Evolutionary conservation across 78 protist genomes (phyloP), one percentile per base, ranked within the genome.

Genomic region (Speleostelium caveatum): DNA sequence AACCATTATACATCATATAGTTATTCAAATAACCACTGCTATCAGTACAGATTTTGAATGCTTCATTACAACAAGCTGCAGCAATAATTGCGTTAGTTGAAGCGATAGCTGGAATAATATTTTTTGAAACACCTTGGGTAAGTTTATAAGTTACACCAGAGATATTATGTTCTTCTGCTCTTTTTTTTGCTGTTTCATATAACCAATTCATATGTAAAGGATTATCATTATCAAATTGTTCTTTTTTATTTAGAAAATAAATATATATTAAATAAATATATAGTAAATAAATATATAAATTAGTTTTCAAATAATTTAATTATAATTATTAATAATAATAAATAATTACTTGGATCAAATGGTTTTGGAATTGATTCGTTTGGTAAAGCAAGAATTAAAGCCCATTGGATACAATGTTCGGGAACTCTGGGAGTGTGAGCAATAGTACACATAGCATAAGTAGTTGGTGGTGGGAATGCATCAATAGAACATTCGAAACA

Each of bases 41-140:
- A 38, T 66, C 75, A 2, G 97, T 97, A 30, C 96, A 96, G 26
- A 97, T 38, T 92, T 98, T 98, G 78, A 98, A 80, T 10, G 91
- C 97, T 77, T 98, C 99, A 66, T 69, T 92, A 53, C 94, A 96
- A 56, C 97, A 94, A 1, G 96, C 95, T 7, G 99, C 98, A 16
- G 99, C 97, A 24, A 99, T 95, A 60, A 97, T 93, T 30, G 99
- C 99, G 78, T 98, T 99, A 87, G 99, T 99, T 17, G 97, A 83
- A 22, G 99, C 99, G 42, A 99, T 94, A 38, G 99, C 99, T 3
- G 99, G 99, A 53, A 99, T 98, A 85, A 99, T 96, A 86, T 96
- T 90, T 94, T 98, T 98, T 28, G 94, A 94, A 6, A 98, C 99
- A 30, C 98, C 98, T 76, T 93, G 95, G 17, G 99, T 95, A 35